Evolutionary conservation across 176 grass and related monocot genomes (phyloP).

Genomic region (Oryza nivara): DNA sequence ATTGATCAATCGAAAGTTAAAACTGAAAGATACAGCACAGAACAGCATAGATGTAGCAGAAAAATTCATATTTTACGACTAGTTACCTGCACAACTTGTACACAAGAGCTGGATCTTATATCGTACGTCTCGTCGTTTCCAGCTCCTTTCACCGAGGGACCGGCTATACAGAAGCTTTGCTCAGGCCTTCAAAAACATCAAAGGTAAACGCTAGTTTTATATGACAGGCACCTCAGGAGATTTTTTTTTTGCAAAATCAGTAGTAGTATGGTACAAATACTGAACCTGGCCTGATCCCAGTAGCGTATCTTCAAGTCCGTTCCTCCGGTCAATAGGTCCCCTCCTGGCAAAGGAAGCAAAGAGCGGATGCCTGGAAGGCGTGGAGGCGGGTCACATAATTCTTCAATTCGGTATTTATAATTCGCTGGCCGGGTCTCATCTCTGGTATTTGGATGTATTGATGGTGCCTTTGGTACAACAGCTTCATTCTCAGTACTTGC

Average conservation of each 20-base stretch:
- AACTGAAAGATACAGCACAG: not conserved
- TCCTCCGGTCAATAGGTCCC: slow-evolving; percentile 80
- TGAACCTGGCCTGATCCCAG: slow-evolving; percentile 95
- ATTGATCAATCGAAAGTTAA: not conserved
- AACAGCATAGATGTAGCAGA: not conserved
- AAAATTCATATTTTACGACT: not conserved
- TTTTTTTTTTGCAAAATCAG: not conserved
- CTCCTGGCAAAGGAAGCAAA: slow-evolving; percentile 88
- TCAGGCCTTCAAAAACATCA: slow-evolving; percentile 72
- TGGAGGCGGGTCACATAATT: slow-evolving; percentile 76
- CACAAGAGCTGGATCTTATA: slow-evolving; percentile 88
- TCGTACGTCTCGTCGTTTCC: slow-evolving; percentile 78
- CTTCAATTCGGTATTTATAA: slow-evolving; percentile 91
- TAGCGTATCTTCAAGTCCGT: slow-evolving; percentile 93
- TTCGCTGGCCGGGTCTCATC: slow-evolving; percentile 57
- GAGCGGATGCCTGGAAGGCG: slow-evolving; percentile 74
- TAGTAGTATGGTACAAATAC: not conserved
- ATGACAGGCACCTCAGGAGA: not conserved
- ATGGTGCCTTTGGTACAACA: slow-evolving; percentile 55
- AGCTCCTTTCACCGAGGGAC: slow-evolving; percentile 78
- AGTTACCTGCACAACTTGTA: slow-evolving; percentile 95
- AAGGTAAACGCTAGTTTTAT: slow-evolving; percentile 17
- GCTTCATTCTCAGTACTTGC: slow-evolving; percentile 73
- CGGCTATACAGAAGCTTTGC: slow-evolving; percentile 87
- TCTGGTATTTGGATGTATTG: slow-evolving; percentile 53